These are phyloP conservation scores for Periglandula ipomoeae DNA, from an alignment of 2,329 filamentous ascomycete genomes.

Conservation along the genomic window DNA sequence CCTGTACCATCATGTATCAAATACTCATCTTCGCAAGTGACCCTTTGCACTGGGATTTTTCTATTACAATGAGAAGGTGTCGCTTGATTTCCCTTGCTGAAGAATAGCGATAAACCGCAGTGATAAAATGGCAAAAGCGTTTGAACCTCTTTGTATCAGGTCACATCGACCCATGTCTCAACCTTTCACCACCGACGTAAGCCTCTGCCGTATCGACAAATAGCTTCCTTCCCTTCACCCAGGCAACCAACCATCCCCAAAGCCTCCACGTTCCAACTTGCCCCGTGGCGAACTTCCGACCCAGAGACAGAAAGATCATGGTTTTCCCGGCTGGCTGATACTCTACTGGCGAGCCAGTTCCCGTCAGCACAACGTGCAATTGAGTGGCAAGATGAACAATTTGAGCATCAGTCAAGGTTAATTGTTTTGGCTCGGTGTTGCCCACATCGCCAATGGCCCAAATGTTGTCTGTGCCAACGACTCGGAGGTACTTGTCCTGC, in stretches of 20 bases:
- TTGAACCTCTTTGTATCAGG: too few species aligned
- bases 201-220: conserved; percentile 22
- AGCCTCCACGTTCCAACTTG: conserved; percentile 25
- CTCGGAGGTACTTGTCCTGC: conserved; percentile 24
- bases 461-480: conserved; percentile 24
- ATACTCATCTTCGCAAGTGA: too few species aligned
- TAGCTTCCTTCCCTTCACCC: conserved; percentile 24
- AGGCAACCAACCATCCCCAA: conserved; percentile 21
- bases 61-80: too few species aligned
- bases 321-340: conserved; percentile 17
- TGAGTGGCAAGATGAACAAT: conserved; percentile 23
- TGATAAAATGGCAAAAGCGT: too few species aligned
- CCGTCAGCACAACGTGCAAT: conserved; percentile 18
- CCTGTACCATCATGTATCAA: neutral
- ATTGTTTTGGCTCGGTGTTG: conserved; percentile 29
- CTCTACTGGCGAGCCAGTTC: neutral
- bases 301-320: conserved; percentile 21
- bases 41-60: too few species aligned
- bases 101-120: too few species aligned
- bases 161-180: conserved; percentile 20
- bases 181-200: conserved; percentile 19
- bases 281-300: conserved; percentile 19
- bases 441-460: conserved; percentile 35
- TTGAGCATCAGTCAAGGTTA: conserved; percentile 23
- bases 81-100: too few species aligned